Conservation (phyloP, 2,329 filamentous ascomycete genomes). For the Ceratocystis colombiana region DNA sequence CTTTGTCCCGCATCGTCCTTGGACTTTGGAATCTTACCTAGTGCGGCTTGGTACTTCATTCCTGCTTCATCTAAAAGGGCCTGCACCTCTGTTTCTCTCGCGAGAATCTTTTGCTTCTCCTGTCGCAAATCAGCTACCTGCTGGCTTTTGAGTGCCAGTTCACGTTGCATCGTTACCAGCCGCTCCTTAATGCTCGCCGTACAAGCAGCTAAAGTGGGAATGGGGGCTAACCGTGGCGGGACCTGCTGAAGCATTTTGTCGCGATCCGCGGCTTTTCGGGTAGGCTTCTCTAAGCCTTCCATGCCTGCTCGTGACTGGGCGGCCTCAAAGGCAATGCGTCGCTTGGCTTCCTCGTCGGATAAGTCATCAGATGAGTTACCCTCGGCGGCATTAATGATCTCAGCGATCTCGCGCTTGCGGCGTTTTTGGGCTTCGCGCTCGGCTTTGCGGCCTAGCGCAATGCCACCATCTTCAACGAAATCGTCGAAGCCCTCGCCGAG, state of each 20-base stretch:
- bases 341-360: constrained; percentile 60
- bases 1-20: constrained; percentile 5
- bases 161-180: constrained; percentile 52
- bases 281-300: constrained; percentile 52
- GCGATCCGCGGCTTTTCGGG: constrained; percentile 30
- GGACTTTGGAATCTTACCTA: constrained; percentile 30
- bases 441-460: constrained; percentile 68
- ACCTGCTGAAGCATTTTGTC: constrained; percentile 14
- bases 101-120: constrained; percentile 58
- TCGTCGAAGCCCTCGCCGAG: constrained; percentile 88
- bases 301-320: constrained; percentile 81
- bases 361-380: constrained; percentile 51
- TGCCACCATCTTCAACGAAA: constrained; percentile 73
- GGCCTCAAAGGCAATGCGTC: constrained; percentile 73
- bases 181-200: constrained; percentile 53
- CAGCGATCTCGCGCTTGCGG: constrained; percentile 67
- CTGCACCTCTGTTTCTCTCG: constrained; percentile 71
- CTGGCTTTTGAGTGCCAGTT: constrained; percentile 49
- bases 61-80: constrained; percentile 70
- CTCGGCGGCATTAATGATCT: constrained; percentile 72
- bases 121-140: constrained; percentile 56
- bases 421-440: constrained; percentile 59
- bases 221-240: constrained; percentile 35
- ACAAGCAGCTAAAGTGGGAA: constrained; percentile 63
- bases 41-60: constrained; percentile 45